phyloP scores from a whole-genome alignment of 768 basidiomycete genomes.

The Ramaria sp. region DNA sequence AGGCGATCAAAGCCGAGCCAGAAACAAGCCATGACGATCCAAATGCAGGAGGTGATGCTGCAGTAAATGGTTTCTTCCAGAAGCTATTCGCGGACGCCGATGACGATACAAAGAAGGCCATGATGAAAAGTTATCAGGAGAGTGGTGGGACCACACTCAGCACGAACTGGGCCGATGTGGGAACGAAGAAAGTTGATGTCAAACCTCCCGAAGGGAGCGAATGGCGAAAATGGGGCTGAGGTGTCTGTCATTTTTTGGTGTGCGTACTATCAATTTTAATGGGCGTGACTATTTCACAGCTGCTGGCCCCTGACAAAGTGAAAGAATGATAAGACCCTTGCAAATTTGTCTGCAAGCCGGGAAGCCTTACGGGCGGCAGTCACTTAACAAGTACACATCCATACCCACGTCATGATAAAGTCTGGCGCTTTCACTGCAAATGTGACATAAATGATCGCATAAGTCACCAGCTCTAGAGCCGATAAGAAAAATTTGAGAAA shows the following conservation, averaged over 20 bases:
- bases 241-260: too few relatives aligned
- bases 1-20: constrained; percentile 59
- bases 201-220: constrained; percentile 79
- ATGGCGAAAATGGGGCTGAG: constrained; percentile 60
- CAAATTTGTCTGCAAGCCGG: too few relatives aligned
- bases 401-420: too few relatives aligned
- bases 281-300: neutral
- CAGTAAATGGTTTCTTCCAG: constrained; percentile 84
- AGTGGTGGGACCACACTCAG: constrained; percentile 91
- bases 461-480: neutral
- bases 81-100: constrained; percentile 87
- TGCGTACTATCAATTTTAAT: neutral
- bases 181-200: constrained; percentile 55
- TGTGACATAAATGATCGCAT: neutral
- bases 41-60: constrained; percentile 83
- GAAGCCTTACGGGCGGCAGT: too few relatives aligned
- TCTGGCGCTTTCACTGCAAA: neutral
- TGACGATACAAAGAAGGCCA: constrained; percentile 82
- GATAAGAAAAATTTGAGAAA: neutral
- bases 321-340: too few relatives aligned
- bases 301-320: neutral
- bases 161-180: constrained; percentile 91
- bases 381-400: too few relatives aligned
- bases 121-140: constrained; percentile 97
- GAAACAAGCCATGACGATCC: constrained; percentile 67